These are phyloP conservation scores for Conringia planisiliqua DNA, from an alignment of 345 rosid genomes.

Conservation along the genomic window DNA sequence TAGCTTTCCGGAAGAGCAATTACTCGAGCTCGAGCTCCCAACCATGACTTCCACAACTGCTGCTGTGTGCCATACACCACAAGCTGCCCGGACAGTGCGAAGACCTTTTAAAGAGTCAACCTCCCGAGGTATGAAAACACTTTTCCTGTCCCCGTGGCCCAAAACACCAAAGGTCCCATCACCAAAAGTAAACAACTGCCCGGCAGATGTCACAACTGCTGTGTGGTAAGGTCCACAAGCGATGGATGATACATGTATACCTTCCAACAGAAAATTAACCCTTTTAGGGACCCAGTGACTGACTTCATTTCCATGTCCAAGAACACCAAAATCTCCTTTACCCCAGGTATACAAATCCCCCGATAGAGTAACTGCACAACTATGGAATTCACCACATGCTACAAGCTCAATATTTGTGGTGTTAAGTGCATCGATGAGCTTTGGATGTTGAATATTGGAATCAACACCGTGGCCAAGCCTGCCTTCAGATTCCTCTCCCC, in stretches of 20 bases:
- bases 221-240: slow-evolving; percentile 85
- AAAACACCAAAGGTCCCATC: slow-evolving; percentile 82
- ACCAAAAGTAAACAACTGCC: slow-evolving; percentile 72
- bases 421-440: slow-evolving; percentile 49
- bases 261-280: slow-evolving; percentile 53
- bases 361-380: slow-evolving; percentile 64
- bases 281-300: slow-evolving; percentile 59
- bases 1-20: slow-evolving; percentile 90
- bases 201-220: slow-evolving; percentile 59
- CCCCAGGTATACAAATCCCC: slow-evolving; percentile 76
- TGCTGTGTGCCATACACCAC: slow-evolving; percentile 88
- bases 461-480: slow-evolving; percentile 73
- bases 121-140: slow-evolving; percentile 56
- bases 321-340: slow-evolving; percentile 57
- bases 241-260: slow-evolving; percentile 56
- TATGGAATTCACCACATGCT: slow-evolving; percentile 72
- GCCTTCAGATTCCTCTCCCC: slow-evolving; percentile 66
- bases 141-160: slow-evolving; percentile 67
- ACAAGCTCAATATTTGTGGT: slow-evolving; percentile 48
- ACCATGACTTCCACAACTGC: slow-evolving; percentile 98
- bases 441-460: slow-evolving; percentile 55
- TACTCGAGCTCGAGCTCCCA: slow-evolving; percentile 86
- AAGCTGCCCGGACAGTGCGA: slow-evolving; percentile 54
- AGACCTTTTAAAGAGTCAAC: slow-evolving; percentile 59
- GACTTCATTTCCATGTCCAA: slow-evolving; percentile 55